phyloP scores from a whole-genome alignment of 345 rosid species.

The Syzygium aqueum region DNA sequence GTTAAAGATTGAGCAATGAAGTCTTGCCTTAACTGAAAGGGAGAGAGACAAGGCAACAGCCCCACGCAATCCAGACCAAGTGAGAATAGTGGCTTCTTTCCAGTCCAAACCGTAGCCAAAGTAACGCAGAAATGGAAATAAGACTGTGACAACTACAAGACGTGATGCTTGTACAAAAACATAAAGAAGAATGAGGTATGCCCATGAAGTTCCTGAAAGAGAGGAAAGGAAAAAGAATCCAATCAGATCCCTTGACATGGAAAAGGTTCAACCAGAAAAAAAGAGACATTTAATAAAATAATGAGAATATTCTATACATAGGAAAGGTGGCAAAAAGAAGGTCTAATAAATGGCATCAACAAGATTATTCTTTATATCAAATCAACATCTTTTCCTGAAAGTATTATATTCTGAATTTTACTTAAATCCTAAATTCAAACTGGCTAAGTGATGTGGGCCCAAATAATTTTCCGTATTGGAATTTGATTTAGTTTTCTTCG shows the following conservation, averaged over 20 bases:
- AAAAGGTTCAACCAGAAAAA: neutral
- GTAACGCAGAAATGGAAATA: constrained; percentile 52
- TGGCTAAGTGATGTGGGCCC: neutral
- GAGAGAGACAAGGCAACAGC: constrained; percentile 93
- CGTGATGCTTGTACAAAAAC: constrained; percentile 63
- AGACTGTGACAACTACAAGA: constrained; percentile 52
- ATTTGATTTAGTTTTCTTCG: neutral
- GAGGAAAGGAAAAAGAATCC: neutral
- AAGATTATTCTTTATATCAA: neutral
- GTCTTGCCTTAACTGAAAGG: constrained; percentile 78
- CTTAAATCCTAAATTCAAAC: neutral
- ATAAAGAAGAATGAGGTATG: constrained; percentile 66
- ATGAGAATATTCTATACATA: neutral
- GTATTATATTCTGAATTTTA: neutral
- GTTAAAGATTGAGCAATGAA: constrained; percentile 1
- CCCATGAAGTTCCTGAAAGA: constrained; percentile 71
- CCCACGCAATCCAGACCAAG: constrained; percentile 94
- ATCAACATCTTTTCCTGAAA: neutral
- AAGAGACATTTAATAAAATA: neutral
- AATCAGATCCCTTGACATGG: neutral
- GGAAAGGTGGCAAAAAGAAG: neutral
- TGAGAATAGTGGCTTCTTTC: constrained; percentile 79
- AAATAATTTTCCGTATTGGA: neutral
- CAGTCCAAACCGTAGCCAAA: constrained; percentile 91
- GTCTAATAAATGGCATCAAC: neutral